These are phyloP conservation scores for Agaricus blazei DNA, from an alignment of 768 basidiomycete species.

Conservation along the genomic window DNA sequence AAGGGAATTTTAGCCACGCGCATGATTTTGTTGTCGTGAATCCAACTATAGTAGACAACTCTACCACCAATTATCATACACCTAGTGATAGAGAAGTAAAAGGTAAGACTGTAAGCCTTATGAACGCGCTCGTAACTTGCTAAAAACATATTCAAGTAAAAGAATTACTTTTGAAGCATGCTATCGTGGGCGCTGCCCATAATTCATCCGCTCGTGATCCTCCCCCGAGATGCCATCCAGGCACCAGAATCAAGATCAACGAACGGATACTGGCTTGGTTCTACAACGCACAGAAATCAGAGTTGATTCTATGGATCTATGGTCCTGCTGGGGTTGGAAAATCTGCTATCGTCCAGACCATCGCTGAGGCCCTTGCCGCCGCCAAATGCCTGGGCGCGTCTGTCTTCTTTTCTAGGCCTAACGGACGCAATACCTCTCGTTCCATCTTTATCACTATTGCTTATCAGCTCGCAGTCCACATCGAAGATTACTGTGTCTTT, in stretches of 20 bases:
- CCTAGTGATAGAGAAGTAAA: no score
- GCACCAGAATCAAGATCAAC: neutral
- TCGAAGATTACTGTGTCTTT: no score
- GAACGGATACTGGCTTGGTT: neutral
- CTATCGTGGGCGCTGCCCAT: neutral
- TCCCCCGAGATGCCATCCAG: neutral
- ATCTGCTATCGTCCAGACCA: neutral
- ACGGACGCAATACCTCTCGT: neutral
- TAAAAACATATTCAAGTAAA: no score
- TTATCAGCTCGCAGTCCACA: neutral
- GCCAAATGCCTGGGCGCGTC: neutral
- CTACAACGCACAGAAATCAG: neutral
- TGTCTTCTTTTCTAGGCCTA: slow-evolving; percentile 3
- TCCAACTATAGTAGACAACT: no score
- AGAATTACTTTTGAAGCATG: neutral
- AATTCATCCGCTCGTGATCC: neutral
- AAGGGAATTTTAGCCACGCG: no score
- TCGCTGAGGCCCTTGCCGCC: neutral
- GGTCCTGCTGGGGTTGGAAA: slow-evolving; percentile 2
- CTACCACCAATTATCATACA: no score
- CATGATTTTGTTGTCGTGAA: no score
- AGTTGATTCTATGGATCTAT: neutral
- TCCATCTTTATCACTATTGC: neutral
- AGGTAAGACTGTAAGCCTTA: no score
- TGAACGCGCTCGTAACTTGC: no score